Percentiles rank a stretch among this genome's conserved stretches.
These are phyloP conservation scores for Rhodamnia rubescens DNA, from an alignment of 345 rosid species.

Conservation along the genomic window DNA sequence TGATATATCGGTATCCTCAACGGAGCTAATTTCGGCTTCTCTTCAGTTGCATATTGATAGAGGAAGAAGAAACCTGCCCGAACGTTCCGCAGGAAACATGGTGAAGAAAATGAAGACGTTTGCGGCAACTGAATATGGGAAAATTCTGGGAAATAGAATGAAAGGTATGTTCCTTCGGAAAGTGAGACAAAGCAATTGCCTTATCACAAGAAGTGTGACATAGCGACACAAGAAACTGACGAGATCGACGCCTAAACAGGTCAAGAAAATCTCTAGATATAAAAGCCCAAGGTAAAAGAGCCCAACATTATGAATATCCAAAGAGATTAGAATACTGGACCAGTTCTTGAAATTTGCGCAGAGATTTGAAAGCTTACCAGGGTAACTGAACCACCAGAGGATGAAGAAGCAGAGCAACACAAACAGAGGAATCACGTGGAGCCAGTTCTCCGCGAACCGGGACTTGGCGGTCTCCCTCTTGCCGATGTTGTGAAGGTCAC, in stretches of 20 bases:
- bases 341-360: not conserved
- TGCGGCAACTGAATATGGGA: not conserved
- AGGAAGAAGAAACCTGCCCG: not conserved
- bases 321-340: not conserved
- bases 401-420: conserved; percentile 36
- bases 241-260: not conserved
- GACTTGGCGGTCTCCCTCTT: conserved; percentile 9
- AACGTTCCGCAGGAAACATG: not conserved
- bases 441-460: conserved; percentile 16
- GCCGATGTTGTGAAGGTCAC: conserved; percentile 1
- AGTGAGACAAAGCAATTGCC: not conserved
- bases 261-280: not conserved
- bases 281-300: not conserved
- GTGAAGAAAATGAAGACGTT: not conserved
- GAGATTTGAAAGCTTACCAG: conserved; percentile 20
- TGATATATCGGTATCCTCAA: not conserved
- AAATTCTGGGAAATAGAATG: not conserved
- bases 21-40: not conserved
- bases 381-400: conserved; percentile 55
- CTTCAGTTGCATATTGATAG: not conserved
- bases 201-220: not conserved
- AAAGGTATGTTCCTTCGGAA: not conserved
- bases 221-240: not conserved
- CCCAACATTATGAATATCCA: not conserved
- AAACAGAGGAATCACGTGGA: conserved; percentile 41